Base-by-base conservation (phyloP, 192 early-diverging fungal species). In the Backusella tuberculispora region DNA sequence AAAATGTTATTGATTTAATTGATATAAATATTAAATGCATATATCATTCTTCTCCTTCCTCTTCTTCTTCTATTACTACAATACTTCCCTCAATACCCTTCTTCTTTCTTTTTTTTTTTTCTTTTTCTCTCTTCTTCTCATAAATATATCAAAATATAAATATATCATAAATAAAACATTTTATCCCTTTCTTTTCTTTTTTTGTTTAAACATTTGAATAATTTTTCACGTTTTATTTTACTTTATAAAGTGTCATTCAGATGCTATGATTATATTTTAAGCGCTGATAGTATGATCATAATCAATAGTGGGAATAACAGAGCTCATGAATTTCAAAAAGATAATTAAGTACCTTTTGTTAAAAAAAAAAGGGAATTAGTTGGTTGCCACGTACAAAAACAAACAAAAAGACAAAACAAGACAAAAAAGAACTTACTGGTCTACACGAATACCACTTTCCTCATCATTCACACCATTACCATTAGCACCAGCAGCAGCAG, bases 251-350 rank as follows among this genome's bases (percentile, higher is more conserved):
- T 10, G 53, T 26, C 21, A 26, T 60, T 60, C 53, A 60, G 24
- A 60, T 60, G 53, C 24, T 29, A 60, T 60, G 53, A 24, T 26
- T 65, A 65, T 65, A n/a, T 24, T 71, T 82, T 89, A 92, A 5
- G 92, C 88, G 67, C 90, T 90, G 77, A 93, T 94, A 14, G 95
- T 98, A 77, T 95, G 96, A 87, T 99, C 98, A 82, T 98, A 99
- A 83, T 99, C 97, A 66, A 99, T 97, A 6, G 97, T 98, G 9
- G 98, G 98, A 66, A 98, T 86, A 40, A 99, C 96, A 46, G 92
- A 92, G 69, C 92, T 92, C 92, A 99, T 97, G 76, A 99, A 99
- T 84, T 99, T 98, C 73, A 98, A 84, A 84, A 98, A 98, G 74
- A 98, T 91, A 77, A 98, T 88, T 74, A 99, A 83, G 77, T 98